phyloP scores from a whole-genome alignment of 495 filamentous ascomycete genomes.

The Aspergillus ellipticus region DNA sequence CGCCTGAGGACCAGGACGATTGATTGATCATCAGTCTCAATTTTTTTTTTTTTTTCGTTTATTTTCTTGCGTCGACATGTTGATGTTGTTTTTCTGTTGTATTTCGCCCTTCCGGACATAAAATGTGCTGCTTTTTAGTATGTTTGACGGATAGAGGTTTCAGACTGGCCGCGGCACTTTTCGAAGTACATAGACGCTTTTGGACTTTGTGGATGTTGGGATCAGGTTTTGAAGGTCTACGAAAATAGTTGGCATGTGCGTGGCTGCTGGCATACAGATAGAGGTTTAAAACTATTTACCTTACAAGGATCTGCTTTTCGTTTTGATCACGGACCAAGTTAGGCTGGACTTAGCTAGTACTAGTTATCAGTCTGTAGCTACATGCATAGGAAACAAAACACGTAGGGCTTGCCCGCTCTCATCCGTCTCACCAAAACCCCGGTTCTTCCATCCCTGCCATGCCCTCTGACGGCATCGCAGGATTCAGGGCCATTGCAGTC shows the following conservation, averaged over 20 bases:
- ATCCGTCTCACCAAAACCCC: constrained; percentile 16
- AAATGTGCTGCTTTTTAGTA: background rate
- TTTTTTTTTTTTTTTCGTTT: constrained; percentile 3
- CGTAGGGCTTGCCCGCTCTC: too few relatives aligned
- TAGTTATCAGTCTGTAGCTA: too few relatives aligned
- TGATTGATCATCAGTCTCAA: background rate
- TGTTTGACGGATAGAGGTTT: background rate
- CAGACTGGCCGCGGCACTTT: background rate
- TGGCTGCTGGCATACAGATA: background rate
- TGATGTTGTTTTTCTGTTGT: background rate
- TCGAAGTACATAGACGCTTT: background rate
- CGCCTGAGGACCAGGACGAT: constrained; percentile 53
- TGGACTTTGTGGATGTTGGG: background rate
- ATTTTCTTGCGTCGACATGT: constrained; percentile 1
- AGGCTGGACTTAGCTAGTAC: too few relatives aligned
- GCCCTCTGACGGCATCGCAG: background rate
- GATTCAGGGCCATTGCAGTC: background rate
- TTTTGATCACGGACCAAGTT: too few relatives aligned
- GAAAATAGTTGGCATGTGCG: background rate
- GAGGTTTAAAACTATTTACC: background rate
- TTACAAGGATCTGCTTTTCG: too few relatives aligned
- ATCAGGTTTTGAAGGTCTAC: background rate
- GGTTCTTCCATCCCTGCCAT: constrained; percentile 5
- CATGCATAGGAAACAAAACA: too few relatives aligned
- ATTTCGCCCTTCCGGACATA: background rate